Base-by-base conservation (phyloP, 208 protist species). In the Wallacemonas sp. region DNA sequence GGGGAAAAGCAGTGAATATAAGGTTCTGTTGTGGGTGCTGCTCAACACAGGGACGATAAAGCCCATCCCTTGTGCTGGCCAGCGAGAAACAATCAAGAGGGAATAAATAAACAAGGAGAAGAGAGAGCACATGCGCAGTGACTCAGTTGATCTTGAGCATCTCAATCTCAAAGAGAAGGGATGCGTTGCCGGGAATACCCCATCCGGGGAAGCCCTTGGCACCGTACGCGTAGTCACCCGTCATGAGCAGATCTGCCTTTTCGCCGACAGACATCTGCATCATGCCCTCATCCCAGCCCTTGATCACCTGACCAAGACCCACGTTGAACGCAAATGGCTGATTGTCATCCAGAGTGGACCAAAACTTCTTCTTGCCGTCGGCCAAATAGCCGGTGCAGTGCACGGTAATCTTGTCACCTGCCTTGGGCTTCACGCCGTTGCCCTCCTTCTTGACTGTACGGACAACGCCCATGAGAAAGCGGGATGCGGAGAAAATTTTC, bases 201-300 rank as follows among this genome's bases (percentile, higher is more conserved):
- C 91, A 97, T n/a, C 85, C 89, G 18, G 89, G 89, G 65, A 96
- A 97, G 28, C 93, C 93, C 7, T 74, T 71, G 1, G 65, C 69
- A n/a, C 91, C 91, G 77, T 97, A 97, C 11, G 84, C 93, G 63
- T 88, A 91, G 73, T 93, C 89, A 10, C 65, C 67, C 3, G 89
- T 86, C 79, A 95, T 89, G 44, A 82, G 64, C 61, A 97, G 74
- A 67, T 93, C 83, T 4, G 87, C 79, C 41, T 76, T 84, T 68
- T 97, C 93, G 18, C 92, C 92, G 0, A 79, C 52, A 7, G 65
- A 68, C 94, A 97, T 97, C 76, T 91, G 80, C 57, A 97, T 33
- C 62, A 98, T 85, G 33, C 94, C 94, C 74, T 98, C 93, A 59
- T 98, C 97, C 97, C 95, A 98, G 36, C 95, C 96, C 25, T 92